phyloP scores from a whole-genome alignment of 2,329 filamentous ascomycete genomes.

The Fusarium sp. region DNA sequence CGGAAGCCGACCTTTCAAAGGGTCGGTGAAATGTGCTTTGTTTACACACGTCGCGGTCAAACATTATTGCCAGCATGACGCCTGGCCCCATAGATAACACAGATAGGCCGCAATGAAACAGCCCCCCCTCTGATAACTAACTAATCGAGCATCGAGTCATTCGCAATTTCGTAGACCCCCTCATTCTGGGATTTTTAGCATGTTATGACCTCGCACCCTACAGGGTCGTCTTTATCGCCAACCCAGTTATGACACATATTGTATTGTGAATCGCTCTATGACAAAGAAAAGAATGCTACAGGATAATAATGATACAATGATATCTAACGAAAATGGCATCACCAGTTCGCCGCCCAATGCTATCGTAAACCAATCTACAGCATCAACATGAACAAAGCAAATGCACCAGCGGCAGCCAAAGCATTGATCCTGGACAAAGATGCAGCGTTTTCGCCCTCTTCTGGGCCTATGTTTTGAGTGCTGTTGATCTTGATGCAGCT shows the following conservation, averaged over 20 bases:
- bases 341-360: background rate
- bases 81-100: fast-evolving
- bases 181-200: background rate
- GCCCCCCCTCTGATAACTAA: fast-evolving
- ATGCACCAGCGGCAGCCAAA: background rate
- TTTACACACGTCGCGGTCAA: background rate
- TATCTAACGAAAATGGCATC: background rate
- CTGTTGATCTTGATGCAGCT: background rate
- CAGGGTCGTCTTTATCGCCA: background rate
- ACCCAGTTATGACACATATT: background rate
- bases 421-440: background rate
- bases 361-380: background rate
- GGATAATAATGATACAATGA: background rate
- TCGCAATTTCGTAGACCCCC: background rate
- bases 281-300: background rate
- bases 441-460: background rate
- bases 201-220: background rate
- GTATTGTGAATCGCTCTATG: background rate
- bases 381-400: background rate
- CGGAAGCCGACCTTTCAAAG: background rate
- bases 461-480: fast-evolving
- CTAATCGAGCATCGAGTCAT: background rate
- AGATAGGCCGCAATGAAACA: fast-evolving
- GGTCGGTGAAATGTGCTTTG: background rate
- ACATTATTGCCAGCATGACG: background rate